Evolutionary conservation across 805 yeast species (phyloP).

Genomic region (Kregervanrija pseudodelftensis): DNA sequence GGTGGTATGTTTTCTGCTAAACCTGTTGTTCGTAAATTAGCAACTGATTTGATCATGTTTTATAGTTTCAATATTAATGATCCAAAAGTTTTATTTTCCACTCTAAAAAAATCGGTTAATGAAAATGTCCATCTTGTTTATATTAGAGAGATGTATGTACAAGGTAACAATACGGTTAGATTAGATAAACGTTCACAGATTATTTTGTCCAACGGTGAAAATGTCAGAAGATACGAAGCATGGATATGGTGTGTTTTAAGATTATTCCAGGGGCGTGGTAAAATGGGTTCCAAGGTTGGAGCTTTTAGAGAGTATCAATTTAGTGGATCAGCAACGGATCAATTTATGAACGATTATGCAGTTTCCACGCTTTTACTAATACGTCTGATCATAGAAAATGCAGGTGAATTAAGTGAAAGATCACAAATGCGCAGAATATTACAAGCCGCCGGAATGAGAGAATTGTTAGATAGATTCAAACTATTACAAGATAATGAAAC

Average conservation of each 20-base stretch:
- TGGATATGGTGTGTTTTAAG: conserved; percentile 28
- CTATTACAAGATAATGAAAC: conserved; percentile 37
- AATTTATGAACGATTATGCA: conserved; percentile 49
- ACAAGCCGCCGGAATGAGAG: conserved; percentile 33
- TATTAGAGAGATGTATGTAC: conserved; percentile 20
- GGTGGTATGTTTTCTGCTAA: conserved; percentile 75
- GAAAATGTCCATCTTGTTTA: conserved; percentile 29
- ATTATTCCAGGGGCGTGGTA: conserved; percentile 61
- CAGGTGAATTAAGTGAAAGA: conserved; percentile 30
- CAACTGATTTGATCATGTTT: conserved; percentile 66
- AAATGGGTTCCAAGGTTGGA: conserved; percentile 85
- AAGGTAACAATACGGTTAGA: conserved; percentile 11
- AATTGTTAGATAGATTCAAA: conserved; percentile 29
- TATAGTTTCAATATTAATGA: conserved; percentile 33
- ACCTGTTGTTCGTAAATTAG: conserved; percentile 72
- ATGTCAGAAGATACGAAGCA: conserved; percentile 25
- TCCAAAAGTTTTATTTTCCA: conserved; percentile 14
- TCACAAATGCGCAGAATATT: conserved; percentile 42
- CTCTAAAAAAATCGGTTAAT: conserved; percentile 23
- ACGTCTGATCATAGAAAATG: conserved; percentile 39
- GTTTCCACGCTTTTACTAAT: conserved; percentile 43
- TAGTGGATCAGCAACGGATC: conserved; percentile 49
- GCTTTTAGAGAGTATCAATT: conserved; percentile 75
- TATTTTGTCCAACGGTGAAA: conserved; percentile 19
- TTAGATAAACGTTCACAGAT: conserved; percentile 23